phyloP scores from a whole-genome alignment of 768 basidiomycete genomes.

The Krasilnikovozyma curviuscula region DNA sequence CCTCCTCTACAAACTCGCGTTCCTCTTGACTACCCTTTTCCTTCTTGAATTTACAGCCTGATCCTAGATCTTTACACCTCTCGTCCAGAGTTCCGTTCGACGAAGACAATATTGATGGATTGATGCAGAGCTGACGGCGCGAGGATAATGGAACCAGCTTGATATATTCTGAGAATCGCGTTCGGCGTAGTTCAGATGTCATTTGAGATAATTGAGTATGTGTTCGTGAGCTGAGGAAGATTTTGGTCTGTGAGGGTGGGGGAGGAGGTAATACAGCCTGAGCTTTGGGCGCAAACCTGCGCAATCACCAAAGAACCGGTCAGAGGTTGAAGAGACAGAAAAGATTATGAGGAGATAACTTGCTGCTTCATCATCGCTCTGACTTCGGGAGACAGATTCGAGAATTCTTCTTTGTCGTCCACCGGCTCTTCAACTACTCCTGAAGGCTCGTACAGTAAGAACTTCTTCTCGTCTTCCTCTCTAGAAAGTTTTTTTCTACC shows the following conservation, averaged over 20 bases:
- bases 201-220: slow-evolving; percentile 90
- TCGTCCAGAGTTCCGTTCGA: slow-evolving; percentile 60
- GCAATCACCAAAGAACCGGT: neutral
- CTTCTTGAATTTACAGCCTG: slow-evolving; percentile 43
- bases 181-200: slow-evolving; percentile 57
- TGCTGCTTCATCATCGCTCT: slow-evolving; percentile 57
- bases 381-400: slow-evolving; percentile 57
- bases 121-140: slow-evolving; percentile 79
- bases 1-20: slow-evolving; percentile 63
- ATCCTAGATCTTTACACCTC: slow-evolving; percentile 56
- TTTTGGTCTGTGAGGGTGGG: slow-evolving; percentile 22
- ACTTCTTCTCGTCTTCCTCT: slow-evolving; percentile 40
- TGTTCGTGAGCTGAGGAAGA: slow-evolving; percentile 86
- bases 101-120: too few relatives aligned
- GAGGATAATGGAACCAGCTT: slow-evolving; percentile 74
- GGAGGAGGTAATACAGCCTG: neutral
- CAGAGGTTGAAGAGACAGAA: neutral
- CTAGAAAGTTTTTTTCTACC: slow-evolving; percentile 14
- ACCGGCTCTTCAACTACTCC: neutral
- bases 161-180: slow-evolving; percentile 33
- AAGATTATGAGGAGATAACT: neutral
- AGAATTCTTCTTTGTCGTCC: slow-evolving; percentile 24
- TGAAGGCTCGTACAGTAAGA: slow-evolving; percentile 42
- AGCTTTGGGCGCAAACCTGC: neutral
- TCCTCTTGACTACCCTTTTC: slow-evolving; percentile 26